Evolutionary conservation across 768 basidiomycete species (phyloP), one percentile per base, ranked within the genome.

Genomic region (Clathrus columnatus): DNA sequence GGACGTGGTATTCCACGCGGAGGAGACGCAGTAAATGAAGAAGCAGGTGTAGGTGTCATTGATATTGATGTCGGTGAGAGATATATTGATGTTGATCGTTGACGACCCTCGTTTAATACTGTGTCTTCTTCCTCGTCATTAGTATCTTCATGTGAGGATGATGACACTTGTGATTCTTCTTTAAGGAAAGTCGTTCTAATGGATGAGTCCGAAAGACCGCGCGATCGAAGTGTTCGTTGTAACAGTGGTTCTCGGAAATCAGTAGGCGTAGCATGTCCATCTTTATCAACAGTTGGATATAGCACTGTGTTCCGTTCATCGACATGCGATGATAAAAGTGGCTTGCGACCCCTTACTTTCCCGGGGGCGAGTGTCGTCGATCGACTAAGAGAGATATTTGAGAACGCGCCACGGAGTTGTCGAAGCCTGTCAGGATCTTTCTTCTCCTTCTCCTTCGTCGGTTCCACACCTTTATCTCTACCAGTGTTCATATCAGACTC

Each of bases 201-300:
- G 1, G 91, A 94, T 0, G 92, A 94, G 66, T 97, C 95, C 1
- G 89, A 91, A 49, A 96, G 68, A 1, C 92, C 91, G 52, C 94
- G 79, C 26, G 85, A 78, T 36, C 82, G 80, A 6, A 93, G 72
- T 17, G 83, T 81, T 20, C 82, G 81, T 48, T 85, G 76, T 23
- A 83, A 69, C 16, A 90, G 67, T n/a, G 84, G 67, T 2, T 71
- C 66, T 8, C 65, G 62, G 51, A 60, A 74, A 4, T 76, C 72
- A 32, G 30, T 32, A 32, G 30, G 16, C 36, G 79, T 57, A 26
- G 65, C 60, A 58, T 80, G 73, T 20, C 70, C 64, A 58, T 72
- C 77, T 56, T 75, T 73, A 8, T 64, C 69, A 36, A 67, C 73
- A 71, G 59, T 91, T 88, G 57, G 91, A 79, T 26, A 91, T 77